Conservation (phyloP, 2,329 filamentous ascomycete genomes). For the Trichoderma aggressivum region DNA sequence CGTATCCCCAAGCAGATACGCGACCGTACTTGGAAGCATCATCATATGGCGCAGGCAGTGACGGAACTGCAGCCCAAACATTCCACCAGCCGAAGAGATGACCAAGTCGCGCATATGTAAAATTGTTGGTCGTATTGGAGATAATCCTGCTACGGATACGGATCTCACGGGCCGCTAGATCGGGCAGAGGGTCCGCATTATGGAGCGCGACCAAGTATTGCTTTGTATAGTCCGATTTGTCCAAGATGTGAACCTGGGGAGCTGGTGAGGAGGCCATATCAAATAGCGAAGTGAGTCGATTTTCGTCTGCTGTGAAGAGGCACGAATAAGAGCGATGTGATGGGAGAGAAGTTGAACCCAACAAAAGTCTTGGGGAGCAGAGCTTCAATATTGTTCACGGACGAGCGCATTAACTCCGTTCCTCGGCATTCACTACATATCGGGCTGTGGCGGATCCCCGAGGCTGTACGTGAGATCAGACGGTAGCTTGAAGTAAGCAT, state of each 20-base stretch:
- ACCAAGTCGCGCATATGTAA: background rate
- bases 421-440: background rate
- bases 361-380: background rate
- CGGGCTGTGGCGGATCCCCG: background rate
- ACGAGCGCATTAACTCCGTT: background rate
- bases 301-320: background rate
- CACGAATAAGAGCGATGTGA: background rate
- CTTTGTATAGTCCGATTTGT: background rate
- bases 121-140: background rate
- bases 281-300: background rate
- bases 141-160: background rate
- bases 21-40: constrained; percentile 3
- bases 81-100: constrained; percentile 1
- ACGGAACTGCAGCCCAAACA: background rate
- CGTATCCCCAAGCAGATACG: background rate
- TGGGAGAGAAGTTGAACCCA: background rate
- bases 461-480: background rate
- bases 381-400: background rate
- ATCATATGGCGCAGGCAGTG: background rate
- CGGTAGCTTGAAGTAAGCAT: background rate
- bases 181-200: background rate
- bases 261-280: background rate
- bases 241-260: constrained; percentile 3
- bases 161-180: background rate
- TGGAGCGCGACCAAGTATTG: background rate